Evolutionary conservation across 169 alveolate genomes (phyloP).

Genomic region (Fabrea salina): DNA sequence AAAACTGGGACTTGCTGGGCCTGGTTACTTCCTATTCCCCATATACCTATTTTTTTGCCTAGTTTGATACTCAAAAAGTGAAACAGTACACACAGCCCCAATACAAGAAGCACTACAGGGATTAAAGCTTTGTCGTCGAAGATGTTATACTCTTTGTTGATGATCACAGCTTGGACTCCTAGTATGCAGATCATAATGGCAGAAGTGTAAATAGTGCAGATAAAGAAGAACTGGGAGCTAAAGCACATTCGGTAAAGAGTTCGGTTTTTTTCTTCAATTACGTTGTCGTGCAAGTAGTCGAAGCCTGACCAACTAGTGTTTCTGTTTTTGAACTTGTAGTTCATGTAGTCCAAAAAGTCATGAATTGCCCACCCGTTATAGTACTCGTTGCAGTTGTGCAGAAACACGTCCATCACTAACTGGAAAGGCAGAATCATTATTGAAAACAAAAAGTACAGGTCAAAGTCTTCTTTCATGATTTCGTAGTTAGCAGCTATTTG

Average conservation of each 20-base stretch:
- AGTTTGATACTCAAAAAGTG: constrained; percentile 32
- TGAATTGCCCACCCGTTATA: constrained; percentile 56
- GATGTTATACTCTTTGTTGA: constrained; percentile 48
- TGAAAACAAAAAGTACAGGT: constrained; percentile 59
- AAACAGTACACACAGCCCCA: constrained; percentile 32
- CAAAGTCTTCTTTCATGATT: constrained; percentile 54
- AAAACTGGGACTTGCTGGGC: not conserved
- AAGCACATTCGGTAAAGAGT: constrained; percentile 63
- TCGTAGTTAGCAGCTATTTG: constrained; percentile 53
- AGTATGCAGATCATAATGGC: constrained; percentile 50
- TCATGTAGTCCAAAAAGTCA: constrained; percentile 67
- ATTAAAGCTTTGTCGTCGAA: constrained; percentile 58
- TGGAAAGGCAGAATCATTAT: constrained; percentile 59
- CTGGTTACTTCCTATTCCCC: constrained; percentile 54
- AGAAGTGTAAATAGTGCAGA: constrained; percentile 52
- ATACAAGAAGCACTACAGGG: constrained; percentile 37
- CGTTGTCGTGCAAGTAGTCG: constrained; percentile 45
- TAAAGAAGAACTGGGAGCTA: constrained; percentile 66
- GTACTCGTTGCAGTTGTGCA: constrained; percentile 62
- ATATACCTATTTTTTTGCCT: constrained; percentile 43
- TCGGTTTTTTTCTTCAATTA: constrained; percentile 42
- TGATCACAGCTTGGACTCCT: constrained; percentile 56
- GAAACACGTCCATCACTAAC: constrained; percentile 57
- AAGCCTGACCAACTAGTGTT: constrained; percentile 63
- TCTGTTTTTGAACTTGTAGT: constrained; percentile 52